Evolutionary conservation across 192 early-diverging fungal species (phyloP), one percentile per base, ranked within the genome.

Genomic region (Coemansia sp.): DNA sequence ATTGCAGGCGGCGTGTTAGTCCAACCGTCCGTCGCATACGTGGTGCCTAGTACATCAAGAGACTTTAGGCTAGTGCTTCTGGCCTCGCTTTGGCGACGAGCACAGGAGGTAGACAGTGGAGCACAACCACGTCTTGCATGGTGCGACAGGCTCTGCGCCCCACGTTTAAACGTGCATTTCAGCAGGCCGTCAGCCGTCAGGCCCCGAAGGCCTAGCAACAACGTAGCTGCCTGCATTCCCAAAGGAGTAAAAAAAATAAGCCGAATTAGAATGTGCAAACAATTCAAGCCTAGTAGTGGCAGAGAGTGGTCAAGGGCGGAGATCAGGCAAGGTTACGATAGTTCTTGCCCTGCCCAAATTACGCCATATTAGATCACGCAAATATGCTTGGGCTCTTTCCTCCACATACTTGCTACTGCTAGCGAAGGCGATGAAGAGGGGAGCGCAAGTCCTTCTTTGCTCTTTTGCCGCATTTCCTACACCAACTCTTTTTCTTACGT

Each of bases 1-100:
- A 98, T 91, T 2, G 85, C 84, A 3, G 87, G 82, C 0, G 91
- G 87, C 5, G 91, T 75, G 71, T 98, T 98, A 8, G 94, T 93
- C 72, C 84, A 87, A 3, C 60, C 66, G 71, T 98, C 94, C 20
- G 63, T 61, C 11, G 56, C n/a, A 58, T 83, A 71, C 28, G 43
- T 18, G 2, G 66, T 26, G 13, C 76, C 80, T 5, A 78, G 66
- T 0, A 77, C 73, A 0, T 55, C 11, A 18, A 74, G 43, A 23
- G 5, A 53, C 31, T 39, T 42, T n/a, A 3, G 38, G 18, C 2
- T 37, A n/a, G n/a, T 13, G 20, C 36, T 18, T 33, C 56, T 21
- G 21, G 34, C 56, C 14, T 10, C 35, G 56, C 6, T 37, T 18
- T 58, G 56, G 34, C 31, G 34, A 7, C 56, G 9, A 34, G 10